These are phyloP conservation scores for Skeletonema costatum DNA, from an alignment of 108 stramenopile genomes.

Conservation along the genomic window DNA sequence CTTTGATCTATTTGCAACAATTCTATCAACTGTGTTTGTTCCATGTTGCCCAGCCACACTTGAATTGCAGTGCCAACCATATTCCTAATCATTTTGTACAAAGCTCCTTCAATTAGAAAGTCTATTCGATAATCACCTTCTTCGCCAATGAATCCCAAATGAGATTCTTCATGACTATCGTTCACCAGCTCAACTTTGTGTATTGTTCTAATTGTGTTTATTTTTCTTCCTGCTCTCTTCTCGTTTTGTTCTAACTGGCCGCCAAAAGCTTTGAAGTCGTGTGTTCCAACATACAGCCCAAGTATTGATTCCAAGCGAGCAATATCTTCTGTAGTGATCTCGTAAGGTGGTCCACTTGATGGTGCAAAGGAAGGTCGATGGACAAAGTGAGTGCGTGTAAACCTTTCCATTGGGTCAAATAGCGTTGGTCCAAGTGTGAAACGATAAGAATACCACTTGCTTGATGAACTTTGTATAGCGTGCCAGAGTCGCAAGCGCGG, in stretches of 20 bases:
- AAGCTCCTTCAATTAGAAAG: conserved; percentile 70
- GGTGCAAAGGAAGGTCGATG: conserved; percentile 30
- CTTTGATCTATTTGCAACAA: conserved; percentile 40
- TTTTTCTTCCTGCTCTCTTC: conserved; percentile 32
- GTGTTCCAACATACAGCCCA: conserved; percentile 64
- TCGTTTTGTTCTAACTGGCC: conserved; percentile 70
- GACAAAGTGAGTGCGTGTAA: conserved; percentile 63
- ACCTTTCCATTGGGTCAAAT: conserved; percentile 71
- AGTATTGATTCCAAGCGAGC: conserved; percentile 47
- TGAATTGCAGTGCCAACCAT: conserved; percentile 85
- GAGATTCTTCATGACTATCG: conserved; percentile 7
- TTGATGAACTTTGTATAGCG: conserved; percentile 55
- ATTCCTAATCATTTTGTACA: conserved; percentile 90
- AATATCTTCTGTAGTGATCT: conserved; percentile 34
- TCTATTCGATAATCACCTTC: conserved; percentile 73
- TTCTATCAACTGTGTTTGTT: conserved; percentile 47
- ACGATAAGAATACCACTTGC: conserved; percentile 83
- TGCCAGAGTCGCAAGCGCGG: conserved; percentile 60
- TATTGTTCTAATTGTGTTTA: conserved; percentile 66
- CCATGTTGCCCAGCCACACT: conserved; percentile 54
- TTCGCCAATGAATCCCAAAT: conserved; percentile 42
- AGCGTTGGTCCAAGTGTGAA: conserved; percentile 47
- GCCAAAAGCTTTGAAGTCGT: conserved; percentile 84
- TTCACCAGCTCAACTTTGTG: conserved; percentile 61
- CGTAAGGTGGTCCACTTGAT: conserved; percentile 19